Percentiles rank a stretch among this genome's conserved stretches.
phyloP scores from a whole-genome alignment of 345 rosid species.

The Linum trigynum region DNA sequence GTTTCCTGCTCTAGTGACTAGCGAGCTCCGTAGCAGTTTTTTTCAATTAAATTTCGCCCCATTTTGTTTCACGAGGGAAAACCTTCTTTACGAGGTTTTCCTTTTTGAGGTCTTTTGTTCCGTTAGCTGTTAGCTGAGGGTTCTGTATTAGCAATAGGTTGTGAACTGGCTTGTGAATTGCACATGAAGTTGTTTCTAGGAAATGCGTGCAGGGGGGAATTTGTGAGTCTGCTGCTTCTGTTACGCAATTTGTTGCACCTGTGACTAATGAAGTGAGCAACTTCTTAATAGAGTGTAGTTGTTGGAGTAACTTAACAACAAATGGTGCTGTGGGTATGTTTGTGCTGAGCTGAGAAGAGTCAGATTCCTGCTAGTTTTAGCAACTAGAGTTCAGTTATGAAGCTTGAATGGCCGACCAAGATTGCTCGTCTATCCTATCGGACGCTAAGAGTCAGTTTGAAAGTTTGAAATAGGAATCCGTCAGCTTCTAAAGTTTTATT shows the following conservation, averaged over 20 bases:
- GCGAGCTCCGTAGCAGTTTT: not conserved
- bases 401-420: not conserved
- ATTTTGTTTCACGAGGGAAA: not conserved
- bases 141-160: not conserved
- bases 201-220: no score
- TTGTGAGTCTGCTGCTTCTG: not conserved
- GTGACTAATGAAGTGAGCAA: no score
- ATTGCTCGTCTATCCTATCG: no score
- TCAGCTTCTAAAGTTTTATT: no score
- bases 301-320: no score
- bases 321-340: not conserved
- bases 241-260: no score
- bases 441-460: no score
- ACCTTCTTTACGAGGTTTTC: not conserved
- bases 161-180: not conserved
- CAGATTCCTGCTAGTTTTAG: not conserved
- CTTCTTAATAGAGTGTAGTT: no score
- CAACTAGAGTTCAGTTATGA: not conserved
- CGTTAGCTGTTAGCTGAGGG: not conserved
- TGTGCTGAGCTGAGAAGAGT: not conserved
- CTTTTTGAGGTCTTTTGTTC: conserved; percentile 3
- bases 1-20: conserved; percentile 1
- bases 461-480: no score
- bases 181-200: no score
- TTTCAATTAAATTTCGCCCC: not conserved